Evolutionary conservation across 1,139 yeast species (phyloP), one percentile per base, ranked within the genome.

Genomic region (Pichia sp.): DNA sequence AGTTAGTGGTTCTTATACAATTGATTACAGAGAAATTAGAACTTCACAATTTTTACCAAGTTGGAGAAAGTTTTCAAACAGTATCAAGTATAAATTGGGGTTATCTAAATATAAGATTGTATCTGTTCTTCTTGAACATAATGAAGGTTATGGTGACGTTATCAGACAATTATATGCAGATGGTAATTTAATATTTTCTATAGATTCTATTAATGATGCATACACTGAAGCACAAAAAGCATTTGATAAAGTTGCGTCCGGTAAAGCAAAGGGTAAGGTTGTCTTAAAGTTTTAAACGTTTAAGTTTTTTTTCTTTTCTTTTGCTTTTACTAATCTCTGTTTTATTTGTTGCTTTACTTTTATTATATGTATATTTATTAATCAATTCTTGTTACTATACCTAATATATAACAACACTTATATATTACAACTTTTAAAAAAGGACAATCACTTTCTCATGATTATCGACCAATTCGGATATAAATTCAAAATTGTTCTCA

Each of bases 201-300:
- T 83, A 36, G 91, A 82, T 57, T 65, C 78, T 11, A 71, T 70
- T 19, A 69, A 65, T 50, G 57, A 67, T 5, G 68, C 80, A 52
- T 70, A 65, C 4, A 42, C 50, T 13, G 70, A 80, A 14, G 73
- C 62, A 50, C 55, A 70, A 36, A 55, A 63, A 6, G 91, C 86
- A 0, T 54, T 72, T 40, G 70, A 71, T 6, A 65, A 61, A 46
- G 57, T 80, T 29, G 59, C 57, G 14, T 58, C 67, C 14, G 73
- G 74, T 42, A 66, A 60, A 38, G 78, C 81, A 4, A 69, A 67
- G 44, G 94, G 94, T 30, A 84, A 84, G 56, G 67, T 83, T 31
- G 70, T 83, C 7, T 20, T 47, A 10, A 31, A 41, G 22, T 42
- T 49, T 28, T 40, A 28, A 24, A 13, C 16, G 5, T 16, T 9